Evolutionary conservation across 805 yeast genomes (phyloP), one percentile per base, ranked within the genome.

Genomic region (Limtongia smithiae): DNA sequence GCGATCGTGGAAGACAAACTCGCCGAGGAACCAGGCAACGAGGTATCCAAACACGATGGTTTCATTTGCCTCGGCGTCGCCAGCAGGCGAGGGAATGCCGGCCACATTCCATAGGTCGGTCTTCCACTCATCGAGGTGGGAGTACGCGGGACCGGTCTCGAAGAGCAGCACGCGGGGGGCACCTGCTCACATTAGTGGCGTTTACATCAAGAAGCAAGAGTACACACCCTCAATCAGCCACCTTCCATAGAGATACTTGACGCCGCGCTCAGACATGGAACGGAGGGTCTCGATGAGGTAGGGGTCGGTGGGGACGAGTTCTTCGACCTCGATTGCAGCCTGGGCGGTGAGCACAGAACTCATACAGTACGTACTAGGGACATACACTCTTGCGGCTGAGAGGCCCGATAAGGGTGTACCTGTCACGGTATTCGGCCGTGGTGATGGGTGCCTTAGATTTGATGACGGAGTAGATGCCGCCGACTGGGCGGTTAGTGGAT

Each of bases 381-480:
- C 52, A 20, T 33, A 54, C 57, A 35, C 56, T 53, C 55, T 79
- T 77, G 60, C 78, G 75, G 71, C 87, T 83, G 59, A 86, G 74
- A 0, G 96, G 96, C 3, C 98, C 98, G 47, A 93, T 74, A 43
- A 89, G 73, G 21, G 87, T 81, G 70, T 91, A 91, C 47, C 96
- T 76, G 60, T 84, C 87, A 57, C 85, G 79, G 69, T 89, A 93
- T 68, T 91, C 97, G 35, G 94, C 89, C 44, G 85, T 91, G 7
- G 98, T 91, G 52, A 90, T 89, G 7, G 97, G 97, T 6, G 97
- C 97, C 69, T 91, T 91, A 9, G 96, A 87, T 68, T 93, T 93
- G 64, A 91, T 77, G 44, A 91, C 98, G 5, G 97, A 90, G 72
- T 91, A 91, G 67, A 91, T 91, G 32, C 98, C 98, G 43, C 98